Evolutionary conservation across 2,329 filamentous ascomycete genomes (phyloP).

Genomic region (Cryphonectria nitschkei): DNA sequence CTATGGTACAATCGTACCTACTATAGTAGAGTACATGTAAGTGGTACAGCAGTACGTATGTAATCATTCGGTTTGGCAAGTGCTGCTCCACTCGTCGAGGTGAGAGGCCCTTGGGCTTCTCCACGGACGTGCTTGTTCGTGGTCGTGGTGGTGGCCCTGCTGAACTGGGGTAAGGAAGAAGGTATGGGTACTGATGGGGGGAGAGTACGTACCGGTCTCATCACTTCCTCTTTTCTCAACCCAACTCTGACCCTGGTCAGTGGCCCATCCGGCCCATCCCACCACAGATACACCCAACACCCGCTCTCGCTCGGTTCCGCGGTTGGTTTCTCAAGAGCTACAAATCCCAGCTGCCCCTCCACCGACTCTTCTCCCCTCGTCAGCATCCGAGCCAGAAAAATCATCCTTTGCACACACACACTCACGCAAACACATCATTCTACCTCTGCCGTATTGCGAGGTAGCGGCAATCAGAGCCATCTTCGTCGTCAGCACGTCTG

Average conservation of each 20-base stretch:
- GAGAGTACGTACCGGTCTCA: constrained; percentile 19
- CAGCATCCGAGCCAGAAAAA: constrained; percentile 23
- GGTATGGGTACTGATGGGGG: neutral
- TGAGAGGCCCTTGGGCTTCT: neutral
- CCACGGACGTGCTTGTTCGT: neutral
- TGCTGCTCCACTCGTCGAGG: neutral
- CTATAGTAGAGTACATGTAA: neutral
- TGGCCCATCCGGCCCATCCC: constrained; percentile 19
- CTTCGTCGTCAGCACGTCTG: constrained; percentile 6
- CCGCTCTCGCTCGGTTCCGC: constrained; percentile 19
- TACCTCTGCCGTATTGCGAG: constrained; percentile 2
- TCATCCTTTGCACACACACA: constrained; percentile 13
- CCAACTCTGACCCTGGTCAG: constrained; percentile 28
- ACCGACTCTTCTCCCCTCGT: constrained; percentile 22
- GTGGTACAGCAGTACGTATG: constrained; percentile 8
- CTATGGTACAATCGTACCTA: neutral
- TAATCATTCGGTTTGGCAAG: neutral
- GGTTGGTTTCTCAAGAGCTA: constrained; percentile 26
- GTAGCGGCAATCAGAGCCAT: constrained; percentile 8
- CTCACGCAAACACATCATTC: constrained; percentile 15
- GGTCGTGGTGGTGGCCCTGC: neutral
- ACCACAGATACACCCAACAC: constrained; percentile 17
- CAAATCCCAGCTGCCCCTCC: constrained; percentile 31
- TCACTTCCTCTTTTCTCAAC: constrained; percentile 15
- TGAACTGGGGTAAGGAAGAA: neutral